Conservation (phyloP, 805 yeast species). For the Pichia membranifaciens region DNA sequence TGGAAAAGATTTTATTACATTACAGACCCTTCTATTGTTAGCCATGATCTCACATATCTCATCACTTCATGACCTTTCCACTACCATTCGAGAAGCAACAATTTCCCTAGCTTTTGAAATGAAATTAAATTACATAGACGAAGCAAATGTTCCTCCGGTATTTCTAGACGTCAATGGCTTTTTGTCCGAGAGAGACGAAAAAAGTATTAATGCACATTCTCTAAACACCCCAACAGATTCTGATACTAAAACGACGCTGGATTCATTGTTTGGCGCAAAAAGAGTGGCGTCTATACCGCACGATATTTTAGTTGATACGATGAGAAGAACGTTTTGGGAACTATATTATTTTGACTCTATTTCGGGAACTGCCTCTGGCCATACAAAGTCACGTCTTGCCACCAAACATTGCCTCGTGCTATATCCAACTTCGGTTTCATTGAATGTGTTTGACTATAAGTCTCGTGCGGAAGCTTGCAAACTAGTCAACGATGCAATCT, state of each 20-base stretch:
- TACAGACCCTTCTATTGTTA: constrained; percentile 38
- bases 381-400: constrained; percentile 36
- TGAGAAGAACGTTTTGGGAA: constrained; percentile 48
- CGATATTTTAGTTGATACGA: constrained; percentile 27
- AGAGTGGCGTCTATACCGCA: constrained; percentile 21
- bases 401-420: constrained; percentile 31
- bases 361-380: constrained; percentile 51
- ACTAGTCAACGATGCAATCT: constrained; percentile 45
- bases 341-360: constrained; percentile 45
- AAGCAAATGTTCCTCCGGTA: constrained; percentile 20
- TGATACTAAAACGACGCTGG: constrained; percentile 15
- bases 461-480: constrained; percentile 41
- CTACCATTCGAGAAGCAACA: constrained; percentile 37
- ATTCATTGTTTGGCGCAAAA: constrained; percentile 13
- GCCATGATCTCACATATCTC: constrained; percentile 45
- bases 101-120: constrained; percentile 34
- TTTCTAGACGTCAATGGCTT: constrained; percentile 33
- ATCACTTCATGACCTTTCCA: constrained; percentile 43
- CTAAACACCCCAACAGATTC: constrained; percentile 20
- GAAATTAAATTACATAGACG: constrained; percentile 37
- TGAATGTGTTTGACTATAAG: constrained; percentile 39
- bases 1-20: constrained; percentile 38
- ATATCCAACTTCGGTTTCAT: constrained; percentile 35
- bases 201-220: background rate
- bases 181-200: constrained; percentile 17